Percentiles rank a stretch among this genome's conserved stretches.
Evolutionary conservation across 345 rosid genomes (phyloP).

Genomic region (Rhodamnia rubescens): DNA sequence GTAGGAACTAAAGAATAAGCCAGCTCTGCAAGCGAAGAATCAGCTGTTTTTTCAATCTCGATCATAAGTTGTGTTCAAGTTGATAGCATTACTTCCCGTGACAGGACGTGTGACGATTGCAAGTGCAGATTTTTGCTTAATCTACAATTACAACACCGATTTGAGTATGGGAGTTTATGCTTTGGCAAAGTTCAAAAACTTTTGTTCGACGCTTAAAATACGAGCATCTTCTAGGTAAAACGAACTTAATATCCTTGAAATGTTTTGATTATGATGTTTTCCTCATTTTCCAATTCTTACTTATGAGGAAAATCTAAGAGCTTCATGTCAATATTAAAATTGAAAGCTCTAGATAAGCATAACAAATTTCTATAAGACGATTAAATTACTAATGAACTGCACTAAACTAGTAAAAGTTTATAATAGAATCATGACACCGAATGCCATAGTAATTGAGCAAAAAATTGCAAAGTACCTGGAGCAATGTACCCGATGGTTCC

Average conservation of each 20-base stretch:
- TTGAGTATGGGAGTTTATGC: neutral
- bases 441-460: neutral
- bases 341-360: no score
- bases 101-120: neutral
- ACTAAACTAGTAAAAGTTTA: neutral
- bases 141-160: neutral
- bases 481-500: neutral
- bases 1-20: neutral
- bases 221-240: no score
- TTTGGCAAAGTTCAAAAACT: neutral
- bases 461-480: neutral
- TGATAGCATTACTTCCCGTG: neutral
- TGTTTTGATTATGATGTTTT: no score
- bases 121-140: neutral
- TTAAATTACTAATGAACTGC: neutral
- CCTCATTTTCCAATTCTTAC: no score
- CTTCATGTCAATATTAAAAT: no score
- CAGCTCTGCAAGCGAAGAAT: neutral
- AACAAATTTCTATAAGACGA: neutral
- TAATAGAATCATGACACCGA: neutral
- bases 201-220: neutral
- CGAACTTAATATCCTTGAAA: no score
- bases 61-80: neutral
- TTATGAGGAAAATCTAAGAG: no score
- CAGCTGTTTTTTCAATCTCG: neutral